A percentile compares a stretch with the other conserved stretches of the same genome.
Evolutionary conservation across 345 rosid species (phyloP).

Genomic region (Diplotaxis tenuifolia): DNA sequence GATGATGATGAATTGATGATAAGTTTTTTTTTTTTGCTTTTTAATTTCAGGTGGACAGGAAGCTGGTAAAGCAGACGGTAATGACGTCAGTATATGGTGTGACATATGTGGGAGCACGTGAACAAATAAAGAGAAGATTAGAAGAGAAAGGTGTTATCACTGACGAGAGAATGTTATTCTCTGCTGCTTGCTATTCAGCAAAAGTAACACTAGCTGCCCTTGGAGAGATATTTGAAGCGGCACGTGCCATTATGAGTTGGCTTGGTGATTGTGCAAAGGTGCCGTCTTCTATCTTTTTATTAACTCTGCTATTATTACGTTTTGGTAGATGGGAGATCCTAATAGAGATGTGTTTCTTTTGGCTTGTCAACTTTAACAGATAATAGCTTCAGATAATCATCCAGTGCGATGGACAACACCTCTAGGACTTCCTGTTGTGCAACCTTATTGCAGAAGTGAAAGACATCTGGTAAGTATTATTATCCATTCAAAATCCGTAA

Average conservation of each 20-base stretch:
- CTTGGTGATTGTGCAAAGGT: slow-evolving; percentile 97
- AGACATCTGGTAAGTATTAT: slow-evolving; percentile 72
- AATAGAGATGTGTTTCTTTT: neutral
- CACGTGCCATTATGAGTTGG: slow-evolving; percentile 94
- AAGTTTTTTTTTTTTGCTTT: slow-evolving; percentile 31
- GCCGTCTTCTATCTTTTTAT: neutral
- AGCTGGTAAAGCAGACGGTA: slow-evolving; percentile 93
- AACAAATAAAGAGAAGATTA: slow-evolving; percentile 87
- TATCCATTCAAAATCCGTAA: slow-evolving; percentile 1
- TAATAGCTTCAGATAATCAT: slow-evolving; percentile 78
- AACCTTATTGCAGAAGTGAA: slow-evolving; percentile 81
- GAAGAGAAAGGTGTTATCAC: slow-evolving; percentile 82
- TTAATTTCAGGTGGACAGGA: slow-evolving; percentile 82
- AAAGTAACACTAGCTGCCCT: slow-evolving; percentile 91
- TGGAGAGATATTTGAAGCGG: slow-evolving; percentile 91
- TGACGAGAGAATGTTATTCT: slow-evolving; percentile 70
- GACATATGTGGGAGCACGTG: slow-evolving; percentile 95
- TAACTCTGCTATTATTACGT: neutral
- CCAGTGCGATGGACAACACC: slow-evolving; percentile 95
- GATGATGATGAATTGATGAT: too few relatives aligned
- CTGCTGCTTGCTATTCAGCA: slow-evolving; percentile 90
- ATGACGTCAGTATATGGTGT: slow-evolving; percentile 99
- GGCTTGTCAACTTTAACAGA: slow-evolving; percentile 39
- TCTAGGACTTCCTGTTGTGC: slow-evolving; percentile 95
- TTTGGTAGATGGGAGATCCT: neutral